A percentile compares a stretch with the other conserved stretches of the same genome.
Evolutionary conservation across 352 stramenopile genomes (phyloP).

Genomic region (Pythium sp.): DNA sequence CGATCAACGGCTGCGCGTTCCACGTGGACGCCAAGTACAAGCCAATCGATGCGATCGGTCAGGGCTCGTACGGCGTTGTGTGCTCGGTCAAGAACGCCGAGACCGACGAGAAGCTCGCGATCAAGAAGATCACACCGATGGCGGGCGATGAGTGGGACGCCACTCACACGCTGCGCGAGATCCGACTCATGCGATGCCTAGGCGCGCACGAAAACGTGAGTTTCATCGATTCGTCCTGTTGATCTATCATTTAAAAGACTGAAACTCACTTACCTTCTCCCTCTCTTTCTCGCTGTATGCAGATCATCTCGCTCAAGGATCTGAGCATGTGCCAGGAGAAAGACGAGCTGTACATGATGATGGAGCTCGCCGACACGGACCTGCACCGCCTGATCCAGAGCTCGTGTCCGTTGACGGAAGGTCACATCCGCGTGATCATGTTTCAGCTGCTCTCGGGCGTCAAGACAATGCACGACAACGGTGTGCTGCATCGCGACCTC

Average conservation of each 20-base stretch:
- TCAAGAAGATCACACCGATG: slow-evolving; percentile 94
- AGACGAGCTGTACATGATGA: slow-evolving; percentile 96
- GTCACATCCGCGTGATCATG: slow-evolving; percentile 86
- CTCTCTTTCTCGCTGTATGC: not conserved
- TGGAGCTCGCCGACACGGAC: slow-evolving; percentile 94
- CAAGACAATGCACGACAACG: slow-evolving; percentile 92
- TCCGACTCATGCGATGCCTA: slow-evolving; percentile 88
- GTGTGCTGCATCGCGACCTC: slow-evolving; percentile 92
- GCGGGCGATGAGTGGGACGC: slow-evolving; percentile 85
- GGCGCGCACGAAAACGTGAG: slow-evolving; percentile 88
- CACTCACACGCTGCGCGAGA: slow-evolving; percentile 89
- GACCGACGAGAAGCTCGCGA: slow-evolving; percentile 84
- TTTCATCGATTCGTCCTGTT: not conserved
- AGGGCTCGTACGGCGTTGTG: slow-evolving; percentile 94
- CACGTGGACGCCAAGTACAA: slow-evolving; percentile 82
- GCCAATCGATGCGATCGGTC: slow-evolving; percentile 84
- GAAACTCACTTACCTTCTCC: too few species aligned
- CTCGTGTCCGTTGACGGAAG: slow-evolving; percentile 75
- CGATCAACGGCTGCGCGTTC: slow-evolving; percentile 81
- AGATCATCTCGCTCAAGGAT: slow-evolving; percentile 90
- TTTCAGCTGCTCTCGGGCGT: slow-evolving; percentile 83
- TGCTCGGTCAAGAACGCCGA: slow-evolving; percentile 79
- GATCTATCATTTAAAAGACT: too few species aligned
- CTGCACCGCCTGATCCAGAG: slow-evolving; percentile 90
- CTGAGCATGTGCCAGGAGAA: slow-evolving; percentile 89